Base-by-base conservation (phyloP, 768 basidiomycete genomes). In the Tremella yokohamensis region DNA sequence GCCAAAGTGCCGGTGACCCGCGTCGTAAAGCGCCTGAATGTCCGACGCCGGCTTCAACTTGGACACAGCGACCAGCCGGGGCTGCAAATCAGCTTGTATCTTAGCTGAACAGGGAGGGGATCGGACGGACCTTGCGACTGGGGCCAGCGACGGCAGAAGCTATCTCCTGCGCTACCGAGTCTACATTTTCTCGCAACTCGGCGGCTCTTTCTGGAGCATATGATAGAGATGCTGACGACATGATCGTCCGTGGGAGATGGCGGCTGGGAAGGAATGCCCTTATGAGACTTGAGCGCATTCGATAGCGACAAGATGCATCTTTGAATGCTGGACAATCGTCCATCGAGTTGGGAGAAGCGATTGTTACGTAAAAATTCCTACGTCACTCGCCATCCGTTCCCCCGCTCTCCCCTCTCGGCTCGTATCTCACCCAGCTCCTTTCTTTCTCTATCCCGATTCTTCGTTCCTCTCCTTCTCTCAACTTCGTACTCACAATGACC, bases 11-110 rank as follows among this genome's bases (percentile, higher is more conserved):
- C 85, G 80, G 62, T 96, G 89, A 0, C 88, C 90, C 13, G 81
- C 80, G 50, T 87, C 82, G 71, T 88, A 89, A 64, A 90, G 88
- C 9, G 87, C 87, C 24, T 85, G 79, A 59, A 98, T 85, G 76
- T 98, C 94, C 8, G 85, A 83, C 2, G 87, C 83, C 3, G 94
- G 89, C 74, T 97, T 97, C 71, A 86, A 83, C 78, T 98, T 98
- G 11, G 91, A 94, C 4, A 97, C 92, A 2, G 93, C 90, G 16
- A 97, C 86, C 12, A 97, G 78, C 2, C 80, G 80, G 11, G 81
- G 77, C 69, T 63, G n/a, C 20, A 45, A 11, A 34, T 34, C 11
- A 13, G 15, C 54, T 57, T 38, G 39, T 4, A 34, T 34, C 6
- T 58, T 61, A 50, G 37, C 8, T 37, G 26, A 8, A 24, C 38